Percentiles rank a stretch among this genome's conserved stretches.
phyloP scores from a whole-genome alignment of 2,329 filamentous ascomycete species.

The Zymoseptoria crescenta region DNA sequence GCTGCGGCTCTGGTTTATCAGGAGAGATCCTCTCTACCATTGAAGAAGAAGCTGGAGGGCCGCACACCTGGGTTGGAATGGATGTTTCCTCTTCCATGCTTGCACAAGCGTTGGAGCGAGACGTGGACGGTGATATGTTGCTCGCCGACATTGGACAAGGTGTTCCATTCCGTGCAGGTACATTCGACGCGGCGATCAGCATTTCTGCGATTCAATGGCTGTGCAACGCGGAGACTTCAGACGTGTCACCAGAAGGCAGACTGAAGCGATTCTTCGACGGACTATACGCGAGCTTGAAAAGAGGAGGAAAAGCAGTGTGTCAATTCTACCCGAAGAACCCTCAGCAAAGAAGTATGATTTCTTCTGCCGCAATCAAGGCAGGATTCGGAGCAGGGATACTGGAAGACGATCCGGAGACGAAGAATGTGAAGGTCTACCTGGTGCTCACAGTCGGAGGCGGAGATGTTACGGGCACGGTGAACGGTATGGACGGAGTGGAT shows the following conservation, averaged over 20 bases:
- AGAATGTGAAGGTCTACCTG: slow-evolving; percentile 93
- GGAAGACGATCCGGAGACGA: slow-evolving; percentile 92
- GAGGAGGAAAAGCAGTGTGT: slow-evolving; percentile 84
- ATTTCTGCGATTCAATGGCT: slow-evolving; percentile 98
- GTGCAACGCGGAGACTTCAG: slow-evolving; percentile 86
- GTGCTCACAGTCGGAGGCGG: slow-evolving; percentile 82
- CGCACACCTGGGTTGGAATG: slow-evolving; percentile 96
- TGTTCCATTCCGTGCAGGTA: slow-evolving; percentile 82
- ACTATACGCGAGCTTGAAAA: slow-evolving; percentile 71
- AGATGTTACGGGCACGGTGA: slow-evolving; percentile 78
- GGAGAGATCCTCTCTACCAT: slow-evolving; percentile 85
- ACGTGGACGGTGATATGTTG: slow-evolving; percentile 88
- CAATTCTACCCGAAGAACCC: slow-evolving; percentile 99
- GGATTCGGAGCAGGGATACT: slow-evolving; percentile 92
- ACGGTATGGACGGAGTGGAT: slow-evolving; percentile 76
- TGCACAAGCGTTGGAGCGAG: slow-evolving; percentile 83
- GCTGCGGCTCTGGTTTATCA: slow-evolving; percentile 88
- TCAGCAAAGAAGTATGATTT: slow-evolving; percentile 85
- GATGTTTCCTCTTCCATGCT: slow-evolving; percentile 94
- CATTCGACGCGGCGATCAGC: slow-evolving; percentile 89
- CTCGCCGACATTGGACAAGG: slow-evolving; percentile 94
- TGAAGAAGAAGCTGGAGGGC: slow-evolving; percentile 62
- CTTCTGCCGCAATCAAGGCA: slow-evolving; percentile 78
- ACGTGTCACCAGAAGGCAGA: slow-evolving; percentile 71
- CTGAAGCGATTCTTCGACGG: slow-evolving; percentile 86